Percentiles rank a stretch among this genome's conserved stretches.
Evolutionary conservation across 179 eudicot species (phyloP).

Genomic region (Sideroxylon spinosum): DNA sequence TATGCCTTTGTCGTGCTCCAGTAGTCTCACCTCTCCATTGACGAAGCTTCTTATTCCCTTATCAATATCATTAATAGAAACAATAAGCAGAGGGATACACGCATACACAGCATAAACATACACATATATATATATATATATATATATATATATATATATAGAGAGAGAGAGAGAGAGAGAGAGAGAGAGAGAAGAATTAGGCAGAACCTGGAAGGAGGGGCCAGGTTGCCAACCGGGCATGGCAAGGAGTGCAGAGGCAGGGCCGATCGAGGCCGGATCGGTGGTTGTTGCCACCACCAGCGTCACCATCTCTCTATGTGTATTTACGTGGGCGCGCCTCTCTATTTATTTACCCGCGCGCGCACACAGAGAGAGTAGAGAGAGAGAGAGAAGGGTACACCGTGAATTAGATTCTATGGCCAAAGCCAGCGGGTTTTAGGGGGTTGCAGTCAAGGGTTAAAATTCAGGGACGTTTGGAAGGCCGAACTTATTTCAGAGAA

Average conservation of each 20-base stretch:
- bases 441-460: no score
- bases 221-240: slow-evolving; percentile 72
- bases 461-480: no score
- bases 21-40: slow-evolving; percentile 49
- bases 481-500: no score
- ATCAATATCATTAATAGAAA: background rate
- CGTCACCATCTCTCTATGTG: slow-evolving; percentile 44
- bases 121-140: background rate
- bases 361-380: no score
- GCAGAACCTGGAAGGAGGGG: slow-evolving; percentile 44
- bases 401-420: no score
- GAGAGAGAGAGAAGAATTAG: background rate
- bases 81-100: background rate
- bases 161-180: background rate
- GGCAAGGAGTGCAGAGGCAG: slow-evolving; percentile 60
- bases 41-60: slow-evolving; percentile 55
- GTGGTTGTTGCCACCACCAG: slow-evolving; percentile 67
- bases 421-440: no score
- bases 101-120: no score
- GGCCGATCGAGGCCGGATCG: slow-evolving; percentile 73
- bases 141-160: background rate
- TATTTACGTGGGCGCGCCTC: no score
- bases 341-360: no score
- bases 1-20: slow-evolving; percentile 68
- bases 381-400: no score